Percentiles rank a stretch among this genome's conserved stretches.
Evolutionary conservation across 306 rosid genomes (phyloP).

Genomic region (Prunus fruticosa): DNA sequence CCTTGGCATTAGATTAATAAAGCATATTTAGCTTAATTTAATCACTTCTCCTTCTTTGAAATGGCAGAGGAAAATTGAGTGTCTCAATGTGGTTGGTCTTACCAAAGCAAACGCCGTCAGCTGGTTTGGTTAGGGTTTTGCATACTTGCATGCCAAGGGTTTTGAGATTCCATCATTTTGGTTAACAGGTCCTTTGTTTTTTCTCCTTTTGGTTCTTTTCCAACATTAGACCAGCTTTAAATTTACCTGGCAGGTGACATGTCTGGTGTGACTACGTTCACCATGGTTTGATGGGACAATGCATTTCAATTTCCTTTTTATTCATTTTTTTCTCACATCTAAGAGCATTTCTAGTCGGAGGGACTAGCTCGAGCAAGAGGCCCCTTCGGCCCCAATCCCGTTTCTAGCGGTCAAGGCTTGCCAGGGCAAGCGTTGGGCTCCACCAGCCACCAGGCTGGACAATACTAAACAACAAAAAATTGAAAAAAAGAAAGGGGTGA

Average conservation of each 20-base stretch:
- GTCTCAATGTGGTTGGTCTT: not conserved
- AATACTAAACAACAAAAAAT: no score
- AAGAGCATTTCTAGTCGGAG: no score
- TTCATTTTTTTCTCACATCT: no score
- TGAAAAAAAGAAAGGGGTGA: no score
- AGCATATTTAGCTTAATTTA: not conserved
- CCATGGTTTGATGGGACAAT: conserved; percentile 7
- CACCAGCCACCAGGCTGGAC: no score
- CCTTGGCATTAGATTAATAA: not conserved
- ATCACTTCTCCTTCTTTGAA: not conserved
- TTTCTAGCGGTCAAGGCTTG: no score
- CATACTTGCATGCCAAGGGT: not conserved
- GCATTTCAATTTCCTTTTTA: not conserved
- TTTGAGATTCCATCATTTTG: not conserved
- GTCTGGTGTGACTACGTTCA: not conserved
- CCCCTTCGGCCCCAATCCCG: no score
- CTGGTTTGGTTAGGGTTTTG: conserved; percentile 3
- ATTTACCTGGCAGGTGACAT: not conserved
- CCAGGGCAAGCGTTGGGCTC: no score
- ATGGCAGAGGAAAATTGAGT: not conserved
- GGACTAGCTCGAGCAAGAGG: no score
- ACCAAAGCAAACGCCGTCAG: conserved; percentile 15
- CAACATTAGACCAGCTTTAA: not conserved
- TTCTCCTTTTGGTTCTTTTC: not conserved
- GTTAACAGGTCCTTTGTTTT: not conserved